Conservation (phyloP, 257 asterid species). For the Ilex asprella region DNA sequence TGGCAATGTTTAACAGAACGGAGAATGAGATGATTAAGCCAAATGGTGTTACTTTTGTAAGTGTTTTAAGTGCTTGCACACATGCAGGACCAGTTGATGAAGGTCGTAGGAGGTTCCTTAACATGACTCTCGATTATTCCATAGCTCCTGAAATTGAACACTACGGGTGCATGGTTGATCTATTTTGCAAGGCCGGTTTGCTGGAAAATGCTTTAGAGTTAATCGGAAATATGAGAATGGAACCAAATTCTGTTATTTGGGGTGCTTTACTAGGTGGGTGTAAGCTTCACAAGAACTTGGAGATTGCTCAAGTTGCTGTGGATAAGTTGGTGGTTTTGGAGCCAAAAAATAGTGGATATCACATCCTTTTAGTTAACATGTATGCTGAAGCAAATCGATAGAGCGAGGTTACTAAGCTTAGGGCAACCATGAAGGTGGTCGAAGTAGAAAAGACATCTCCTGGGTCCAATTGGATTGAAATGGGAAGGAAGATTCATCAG, state of each 20-base stretch:
- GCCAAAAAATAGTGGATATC: conserved; percentile 58
- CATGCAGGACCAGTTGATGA: conserved; percentile 73
- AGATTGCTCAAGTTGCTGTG: conserved; percentile 57
- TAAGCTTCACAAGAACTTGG: conserved; percentile 61
- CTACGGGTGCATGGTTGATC: conserved; percentile 84
- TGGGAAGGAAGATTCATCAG: conserved; percentile 43
- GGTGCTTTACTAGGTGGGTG: conserved; percentile 73
- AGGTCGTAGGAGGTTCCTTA: conserved; percentile 47
- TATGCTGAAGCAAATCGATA: conserved; percentile 66
- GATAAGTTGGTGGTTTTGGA: conserved; percentile 46
- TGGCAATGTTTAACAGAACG: conserved; percentile 45
- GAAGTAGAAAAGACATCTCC: conserved; percentile 59
- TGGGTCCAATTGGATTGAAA: conserved; percentile 74
- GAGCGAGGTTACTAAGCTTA: conserved; percentile 49
- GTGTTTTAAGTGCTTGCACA: conserved; percentile 71
- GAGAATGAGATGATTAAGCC: conserved; percentile 53
- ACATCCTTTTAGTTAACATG: conserved; percentile 55
- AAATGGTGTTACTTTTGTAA: conserved; percentile 55
- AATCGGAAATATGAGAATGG: conserved; percentile 59
- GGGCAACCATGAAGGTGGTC: conserved; percentile 48
- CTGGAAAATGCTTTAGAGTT: conserved; percentile 66
- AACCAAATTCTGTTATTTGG: conserved; percentile 72
- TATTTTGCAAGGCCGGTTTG: conserved; percentile 64
- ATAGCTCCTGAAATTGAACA: conserved; percentile 61
- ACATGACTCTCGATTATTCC: conserved; percentile 39